Base-by-base conservation (phyloP, 148 eudicot genomes). In the Silene conica region DNA sequence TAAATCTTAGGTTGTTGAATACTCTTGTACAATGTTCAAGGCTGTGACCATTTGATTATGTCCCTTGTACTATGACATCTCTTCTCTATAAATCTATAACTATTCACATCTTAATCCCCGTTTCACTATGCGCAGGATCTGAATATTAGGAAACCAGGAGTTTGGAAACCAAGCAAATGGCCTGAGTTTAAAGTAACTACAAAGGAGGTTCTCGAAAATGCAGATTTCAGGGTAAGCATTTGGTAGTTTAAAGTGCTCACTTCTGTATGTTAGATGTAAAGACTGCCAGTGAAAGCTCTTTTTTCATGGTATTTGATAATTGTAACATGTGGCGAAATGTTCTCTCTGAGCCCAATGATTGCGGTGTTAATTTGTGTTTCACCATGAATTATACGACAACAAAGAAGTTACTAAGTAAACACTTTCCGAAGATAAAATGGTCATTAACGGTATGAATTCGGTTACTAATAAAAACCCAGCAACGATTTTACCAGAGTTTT, bases 181-280 rank as follows among this genome's bases (percentile, higher is more conserved):
- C 0, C 3, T 6, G 97, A 95, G 65, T 95, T 95, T 78, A 85
- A 88, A 82, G 88, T 85, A 31, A 90, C 97, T 38, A 81, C 96
- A 22, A 85, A 82, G 82, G 98, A 95, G 81, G 98, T 84, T 75
- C 77, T 95, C 62, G 79, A 58, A 62, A 83, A 86, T 83, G 98
- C 98, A 64, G 97, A 95, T 87, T 95, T 95, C 82, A 89, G 97
- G 93, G 97, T 92, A 61, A 78, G 88, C 83, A 59, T 34, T 43
- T 72, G 71, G 63, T 26, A 7, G 11, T 76, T 58, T 52, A 14
- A 8, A 31, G 20, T 46, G 8, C 8, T 31, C 22, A 21, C 31
- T 31, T 64, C 41, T 43, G 28, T 54, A 15, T 48, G n/a, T 16
- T 13, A 18, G 50, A 16, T 55, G 15, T 5, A 26, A 2, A 25